These are phyloP conservation scores for Kalaharituber pfeilii DNA, from an alignment of 2,329 filamentous ascomycete species.

Conservation along the genomic window DNA sequence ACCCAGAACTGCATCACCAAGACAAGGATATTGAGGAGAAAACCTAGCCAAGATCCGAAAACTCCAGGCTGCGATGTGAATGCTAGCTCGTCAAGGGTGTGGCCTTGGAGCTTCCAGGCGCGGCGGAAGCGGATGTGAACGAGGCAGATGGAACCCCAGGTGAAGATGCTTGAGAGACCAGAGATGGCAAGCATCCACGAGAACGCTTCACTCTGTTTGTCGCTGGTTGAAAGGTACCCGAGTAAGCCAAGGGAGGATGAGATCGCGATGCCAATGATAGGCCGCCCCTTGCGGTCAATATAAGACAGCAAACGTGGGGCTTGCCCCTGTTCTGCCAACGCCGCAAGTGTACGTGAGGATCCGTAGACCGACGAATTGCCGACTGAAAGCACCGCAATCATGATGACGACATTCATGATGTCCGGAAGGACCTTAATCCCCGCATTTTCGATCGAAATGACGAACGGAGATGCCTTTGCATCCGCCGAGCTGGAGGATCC, in stretches of 20 bases:
- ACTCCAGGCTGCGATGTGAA: constrained; percentile 68
- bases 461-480: constrained; percentile 69
- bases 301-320: constrained; percentile 62
- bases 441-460: constrained; percentile 76
- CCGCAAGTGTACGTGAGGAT: constrained; percentile 74
- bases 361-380: constrained; percentile 87
- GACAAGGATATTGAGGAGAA: constrained; percentile 57
- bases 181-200: constrained; percentile 65
- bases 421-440: constrained; percentile 66
- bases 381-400: constrained; percentile 76
- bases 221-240: constrained; percentile 52
- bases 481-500: constrained; percentile 43
- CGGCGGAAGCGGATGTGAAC: constrained; percentile 78
- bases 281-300: constrained; percentile 67
- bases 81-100: constrained; percentile 57
- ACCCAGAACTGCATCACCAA: constrained; percentile 78
- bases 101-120: constrained; percentile 55
- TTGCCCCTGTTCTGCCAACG: constrained; percentile 72
- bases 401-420: constrained; percentile 88
- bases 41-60: constrained; percentile 61
- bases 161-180: constrained; percentile 57
- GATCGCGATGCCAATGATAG: constrained; percentile 52
- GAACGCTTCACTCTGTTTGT: constrained; percentile 46
- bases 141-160: constrained; percentile 73
- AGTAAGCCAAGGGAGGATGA: constrained; percentile 54